phyloP scores from a whole-genome alignment of 108 stramenopile genomes.

The Nitzschia sp. region DNA sequence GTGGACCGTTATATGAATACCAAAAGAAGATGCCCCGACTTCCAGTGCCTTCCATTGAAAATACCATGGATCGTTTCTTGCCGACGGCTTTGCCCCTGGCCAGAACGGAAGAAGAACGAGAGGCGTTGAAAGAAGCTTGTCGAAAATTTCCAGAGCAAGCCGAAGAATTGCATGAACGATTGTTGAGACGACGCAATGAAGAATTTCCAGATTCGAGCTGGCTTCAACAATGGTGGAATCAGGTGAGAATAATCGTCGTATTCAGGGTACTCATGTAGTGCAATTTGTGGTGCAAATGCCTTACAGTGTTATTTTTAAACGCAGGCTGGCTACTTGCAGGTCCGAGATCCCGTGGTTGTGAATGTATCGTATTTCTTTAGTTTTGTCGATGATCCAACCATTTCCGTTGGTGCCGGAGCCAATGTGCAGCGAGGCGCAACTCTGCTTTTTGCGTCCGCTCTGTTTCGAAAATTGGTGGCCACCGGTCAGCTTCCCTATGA shows the following conservation, averaged over 20 bases:
- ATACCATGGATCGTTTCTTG: slow-evolving; percentile 51
- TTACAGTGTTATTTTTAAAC: not conserved
- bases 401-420: not conserved
- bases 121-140: slow-evolving; percentile 34
- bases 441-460: slow-evolving; percentile 29
- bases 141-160: slow-evolving; percentile 45
- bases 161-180: slow-evolving; percentile 42
- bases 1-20: slow-evolving; percentile 59
- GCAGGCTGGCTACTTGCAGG: slow-evolving; percentile 49
- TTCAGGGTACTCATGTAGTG: not conserved
- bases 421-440: slow-evolving; percentile 42
- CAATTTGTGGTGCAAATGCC: too few relatives aligned
- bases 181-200: slow-evolving; percentile 30
- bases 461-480: slow-evolving; percentile 31
- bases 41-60: slow-evolving; percentile 61
- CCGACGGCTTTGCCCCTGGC: slow-evolving; percentile 50
- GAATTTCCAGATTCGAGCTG: slow-evolving; percentile 50
- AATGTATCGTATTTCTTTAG: slow-evolving; percentile 73
- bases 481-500: slow-evolving; percentile 36
- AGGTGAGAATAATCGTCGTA: slow-evolving; percentile 17
- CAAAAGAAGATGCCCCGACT: slow-evolving; percentile 52
- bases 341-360: slow-evolving; percentile 64
- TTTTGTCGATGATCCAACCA: slow-evolving; percentile 52
- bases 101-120: slow-evolving; percentile 28
- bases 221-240: slow-evolving; percentile 74